phyloP scores from a whole-genome alignment of 495 filamentous ascomycete species.

The Neurospora sp. region DNA sequence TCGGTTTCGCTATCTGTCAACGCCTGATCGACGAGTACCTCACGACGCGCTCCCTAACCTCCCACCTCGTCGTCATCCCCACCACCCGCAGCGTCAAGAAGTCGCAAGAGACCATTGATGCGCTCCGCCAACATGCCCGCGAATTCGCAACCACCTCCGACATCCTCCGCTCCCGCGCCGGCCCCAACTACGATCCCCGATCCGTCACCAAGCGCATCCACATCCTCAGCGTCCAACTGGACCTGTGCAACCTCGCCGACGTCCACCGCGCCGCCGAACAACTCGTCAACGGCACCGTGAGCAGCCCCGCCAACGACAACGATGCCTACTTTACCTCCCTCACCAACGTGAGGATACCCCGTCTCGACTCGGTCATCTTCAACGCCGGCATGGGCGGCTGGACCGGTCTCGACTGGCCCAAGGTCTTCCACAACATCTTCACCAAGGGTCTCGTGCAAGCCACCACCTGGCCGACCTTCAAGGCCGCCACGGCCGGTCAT shows the following conservation, averaged over 20 bases:
- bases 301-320: slow-evolving; percentile 17
- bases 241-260: slow-evolving; percentile 43
- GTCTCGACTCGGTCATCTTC: slow-evolving; percentile 70
- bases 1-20: slow-evolving; percentile 77
- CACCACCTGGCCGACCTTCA: slow-evolving; percentile 72
- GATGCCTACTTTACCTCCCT: slow-evolving; percentile 28
- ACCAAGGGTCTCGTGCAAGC: slow-evolving; percentile 53
- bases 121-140: slow-evolving; percentile 43
- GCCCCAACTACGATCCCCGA: slow-evolving; percentile 33
- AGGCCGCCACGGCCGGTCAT: slow-evolving; percentile 51
- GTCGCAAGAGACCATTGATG: slow-evolving; percentile 45
- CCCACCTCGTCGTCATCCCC: slow-evolving; percentile 55
- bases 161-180: slow-evolving; percentile 27
- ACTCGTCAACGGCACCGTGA: slow-evolving; percentile 40
- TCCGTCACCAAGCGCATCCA: slow-evolving; percentile 39
- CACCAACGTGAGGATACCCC: slow-evolving; percentile 44
- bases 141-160: slow-evolving; percentile 28
- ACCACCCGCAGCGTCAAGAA: slow-evolving; percentile 55
- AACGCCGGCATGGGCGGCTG: slow-evolving; percentile 90
- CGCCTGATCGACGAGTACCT: slow-evolving; percentile 92
- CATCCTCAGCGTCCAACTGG: slow-evolving; percentile 45
- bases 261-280: slow-evolving; percentile 37
- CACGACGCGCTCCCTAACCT: slow-evolving; percentile 45
- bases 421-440: slow-evolving; percentile 47
- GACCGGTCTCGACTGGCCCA: slow-evolving; percentile 65